These are phyloP conservation scores for Trametes polyzona DNA, from an alignment of 1,284 basidiomycete genomes.

Conservation along the genomic window DNA sequence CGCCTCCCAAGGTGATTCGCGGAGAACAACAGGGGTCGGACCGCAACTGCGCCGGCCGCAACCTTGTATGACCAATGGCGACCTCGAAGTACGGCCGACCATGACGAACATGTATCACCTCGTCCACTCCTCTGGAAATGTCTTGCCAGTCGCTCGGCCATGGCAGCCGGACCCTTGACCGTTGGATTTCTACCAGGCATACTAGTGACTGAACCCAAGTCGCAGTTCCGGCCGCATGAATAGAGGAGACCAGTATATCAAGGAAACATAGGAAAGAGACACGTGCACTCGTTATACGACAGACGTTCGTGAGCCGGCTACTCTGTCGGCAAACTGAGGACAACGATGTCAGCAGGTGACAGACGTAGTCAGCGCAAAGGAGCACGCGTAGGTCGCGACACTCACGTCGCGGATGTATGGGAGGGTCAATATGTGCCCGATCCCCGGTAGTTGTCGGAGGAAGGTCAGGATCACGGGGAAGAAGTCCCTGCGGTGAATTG, in stretches of 20 bases:
- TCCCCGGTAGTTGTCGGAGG: slow-evolving; percentile 90
- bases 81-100: too few species aligned
- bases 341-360: slow-evolving; percentile 1
- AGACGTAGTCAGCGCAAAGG: too few species aligned
- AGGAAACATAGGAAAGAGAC: background rate
- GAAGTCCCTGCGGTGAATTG: slow-evolving; percentile 79
- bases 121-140: too few species aligned
- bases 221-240: background rate
- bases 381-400: slow-evolving; percentile 10
- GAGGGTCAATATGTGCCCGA: slow-evolving; percentile 86
- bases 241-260: background rate
- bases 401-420: slow-evolving; percentile 82
- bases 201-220: background rate
- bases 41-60: too few species aligned
- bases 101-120: too few species aligned
- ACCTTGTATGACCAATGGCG: too few species aligned
- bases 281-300: slow-evolving; percentile 54
- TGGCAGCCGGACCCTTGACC: too few species aligned
- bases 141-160: too few species aligned
- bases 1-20: too few species aligned
- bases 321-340: slow-evolving; percentile 66
- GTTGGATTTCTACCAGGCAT: too few species aligned
- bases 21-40: too few species aligned
- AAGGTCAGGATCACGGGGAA: slow-evolving; percentile 99
- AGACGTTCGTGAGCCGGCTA: slow-evolving; percentile 77